A percentile compares a stretch with the other conserved stretches of the same genome.
Evolutionary conservation across 345 rosid species (phyloP).

Genomic region (Cardamine occulta): DNA sequence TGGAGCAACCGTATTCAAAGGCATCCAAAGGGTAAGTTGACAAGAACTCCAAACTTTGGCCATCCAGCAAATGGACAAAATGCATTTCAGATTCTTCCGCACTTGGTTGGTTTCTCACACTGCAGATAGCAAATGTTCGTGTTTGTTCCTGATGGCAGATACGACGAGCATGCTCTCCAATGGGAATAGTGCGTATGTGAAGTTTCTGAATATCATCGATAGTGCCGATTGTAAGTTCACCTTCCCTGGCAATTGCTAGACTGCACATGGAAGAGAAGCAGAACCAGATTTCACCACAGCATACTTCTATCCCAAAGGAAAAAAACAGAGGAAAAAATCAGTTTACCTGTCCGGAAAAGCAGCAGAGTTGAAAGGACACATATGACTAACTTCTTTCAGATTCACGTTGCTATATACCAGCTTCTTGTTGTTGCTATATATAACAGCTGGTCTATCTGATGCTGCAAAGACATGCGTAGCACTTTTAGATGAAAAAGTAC

Average conservation of each 20-base stretch:
- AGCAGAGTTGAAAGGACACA: conserved; percentile 95
- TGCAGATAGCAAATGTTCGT: conserved; percentile 85
- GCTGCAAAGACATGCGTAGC: conserved; percentile 90
- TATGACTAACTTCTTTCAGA: conserved; percentile 93
- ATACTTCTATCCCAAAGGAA: neutral
- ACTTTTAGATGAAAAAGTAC: conserved; percentile 87
- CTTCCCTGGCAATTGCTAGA: conserved; percentile 94
- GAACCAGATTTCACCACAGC: conserved; percentile 31
- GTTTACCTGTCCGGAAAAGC: conserved; percentile 93
- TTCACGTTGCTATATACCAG: conserved; percentile 95
- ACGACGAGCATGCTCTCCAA: conserved; percentile 91
- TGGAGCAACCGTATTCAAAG: conserved; percentile 88
- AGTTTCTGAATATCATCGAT: conserved; percentile 98
- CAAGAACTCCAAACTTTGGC: conserved; percentile 79
- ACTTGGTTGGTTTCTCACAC: conserved; percentile 67
- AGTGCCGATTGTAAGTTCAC: conserved; percentile 90
- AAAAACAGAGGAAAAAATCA: neutral
- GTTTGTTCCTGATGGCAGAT: conserved; percentile 97
- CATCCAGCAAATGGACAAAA: conserved; percentile 80
- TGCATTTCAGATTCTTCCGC: conserved; percentile 85
- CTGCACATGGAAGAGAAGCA: conserved; percentile 49
- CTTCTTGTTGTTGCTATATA: conserved; percentile 92
- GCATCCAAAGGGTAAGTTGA: conserved; percentile 82
- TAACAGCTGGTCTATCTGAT: conserved; percentile 91
- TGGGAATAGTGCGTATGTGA: conserved; percentile 93